Evolutionary conservation across 1,139 yeast genomes (phyloP).

Genomic region (Saccharomycopsis hybrid): DNA sequence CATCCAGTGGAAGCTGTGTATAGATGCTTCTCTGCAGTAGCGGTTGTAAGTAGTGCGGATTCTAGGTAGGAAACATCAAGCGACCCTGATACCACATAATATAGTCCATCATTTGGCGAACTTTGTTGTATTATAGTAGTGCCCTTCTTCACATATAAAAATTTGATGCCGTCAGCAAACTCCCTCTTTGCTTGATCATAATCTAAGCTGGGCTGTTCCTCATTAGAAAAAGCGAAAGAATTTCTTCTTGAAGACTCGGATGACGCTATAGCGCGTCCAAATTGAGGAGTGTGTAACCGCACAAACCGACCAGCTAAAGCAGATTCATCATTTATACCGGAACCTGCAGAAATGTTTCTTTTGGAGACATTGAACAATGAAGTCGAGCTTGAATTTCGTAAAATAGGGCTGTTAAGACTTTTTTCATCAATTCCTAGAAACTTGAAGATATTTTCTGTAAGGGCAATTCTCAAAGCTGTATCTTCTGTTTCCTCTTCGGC

Average conservation of each 20-base stretch:
- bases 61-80: conserved; percentile 50
- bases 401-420: conserved; percentile 24
- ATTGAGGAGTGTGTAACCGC: not conserved
- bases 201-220: conserved; percentile 27
- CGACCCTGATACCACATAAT: conserved; percentile 70
- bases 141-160: conserved; percentile 50
- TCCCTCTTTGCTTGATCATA: conserved; percentile 53
- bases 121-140: conserved; percentile 57
- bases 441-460: conserved; percentile 70
- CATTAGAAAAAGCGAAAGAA: conserved; percentile 6
- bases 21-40: conserved; percentile 36
- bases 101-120: conserved; percentile 65
- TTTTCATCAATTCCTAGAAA: conserved; percentile 60
- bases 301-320: not conserved
- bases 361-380: conserved; percentile 7
- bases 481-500: conserved; percentile 78
- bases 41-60: conserved; percentile 22
- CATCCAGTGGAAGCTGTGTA: conserved; percentile 73
- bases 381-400: conserved; percentile 9
- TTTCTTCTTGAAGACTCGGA: conserved; percentile 17
- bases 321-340: not conserved
- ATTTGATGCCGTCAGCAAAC: conserved; percentile 56
- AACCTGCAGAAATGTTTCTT: not conserved
- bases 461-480: conserved; percentile 56
- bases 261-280: not conserved